A percentile compares a stretch with the other conserved stretches of the same genome.
Conservation (phyloP, 1,284 basidiomycete genomes). For the Trichosporon asahii region DNA sequence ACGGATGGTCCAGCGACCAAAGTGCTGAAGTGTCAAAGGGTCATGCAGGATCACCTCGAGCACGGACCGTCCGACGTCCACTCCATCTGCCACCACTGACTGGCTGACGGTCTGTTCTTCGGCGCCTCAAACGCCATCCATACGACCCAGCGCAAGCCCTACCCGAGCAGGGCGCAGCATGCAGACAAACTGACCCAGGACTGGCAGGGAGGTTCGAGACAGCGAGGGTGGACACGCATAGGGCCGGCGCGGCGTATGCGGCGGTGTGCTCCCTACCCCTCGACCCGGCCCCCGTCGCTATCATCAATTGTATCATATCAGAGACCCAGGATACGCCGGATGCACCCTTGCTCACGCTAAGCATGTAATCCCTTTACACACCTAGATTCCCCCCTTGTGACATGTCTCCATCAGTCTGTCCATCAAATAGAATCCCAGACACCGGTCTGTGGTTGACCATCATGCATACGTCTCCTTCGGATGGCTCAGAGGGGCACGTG, state of each 20-base stretch:
- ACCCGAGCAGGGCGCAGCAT: neutral
- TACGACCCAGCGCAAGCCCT: neutral
- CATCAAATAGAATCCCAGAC: neutral
- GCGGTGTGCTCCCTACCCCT: neutral
- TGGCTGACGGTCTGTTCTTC: neutral
- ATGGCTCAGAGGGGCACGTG: neutral
- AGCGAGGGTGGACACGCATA: neutral
- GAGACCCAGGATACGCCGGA: neutral
- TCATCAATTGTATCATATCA: constrained; percentile 9
- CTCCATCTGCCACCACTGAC: neutral
- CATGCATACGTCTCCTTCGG: constrained; percentile 7
- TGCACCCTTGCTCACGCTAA: neutral
- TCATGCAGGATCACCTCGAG: neutral
- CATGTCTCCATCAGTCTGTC: neutral
- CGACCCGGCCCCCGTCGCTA: neutral
- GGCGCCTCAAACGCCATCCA: constrained; percentile 7
- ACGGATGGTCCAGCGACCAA: neutral
- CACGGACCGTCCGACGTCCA: neutral
- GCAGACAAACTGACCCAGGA: neutral
- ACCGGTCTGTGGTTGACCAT: neutral
- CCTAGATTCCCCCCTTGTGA: neutral
- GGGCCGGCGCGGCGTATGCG: neutral
- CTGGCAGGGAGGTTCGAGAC: neutral
- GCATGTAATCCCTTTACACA: neutral
- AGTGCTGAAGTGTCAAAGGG: neutral